Base-by-base conservation (phyloP, 2,329 filamentous ascomycete species). In the Drechslera avenae region DNA sequence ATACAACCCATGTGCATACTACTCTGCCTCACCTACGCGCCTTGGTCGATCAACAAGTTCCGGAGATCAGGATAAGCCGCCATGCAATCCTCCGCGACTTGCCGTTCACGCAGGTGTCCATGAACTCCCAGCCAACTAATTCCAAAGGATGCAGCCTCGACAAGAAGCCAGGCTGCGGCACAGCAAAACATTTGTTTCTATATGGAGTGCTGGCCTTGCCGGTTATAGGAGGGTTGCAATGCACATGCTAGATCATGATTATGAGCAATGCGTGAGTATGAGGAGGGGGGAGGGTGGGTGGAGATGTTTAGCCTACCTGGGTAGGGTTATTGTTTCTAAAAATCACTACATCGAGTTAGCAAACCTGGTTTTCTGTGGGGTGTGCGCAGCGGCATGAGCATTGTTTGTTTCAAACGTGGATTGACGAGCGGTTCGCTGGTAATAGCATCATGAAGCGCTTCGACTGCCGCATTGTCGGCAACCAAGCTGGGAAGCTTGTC, bases 271-370 rank as follows among this genome's bases (percentile, higher is more conserved):
- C 18, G 35, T 8, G 4, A 23, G 21, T 28, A 28, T 28, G 26
- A 7, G 21, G 21, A 23, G 21, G 26, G 26, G 10, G 21, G 21
- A 23, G 21, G n/a, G n/a, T n/a, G n/a, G n/a, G 21, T 23, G 21
- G 21, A 23, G 21, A 23, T n/a, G n/a, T n/a, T n/a, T n/a, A 23
- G 6, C 6, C 2, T 23, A 12, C 10, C 26, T 13, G 9, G 26
- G 10, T 28, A 13, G 3, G n/a, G n/a, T n/a, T n/a, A n/a, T 28
- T 28, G 62, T 63, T 64, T 66, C 57, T 54, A 61, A 61, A 57
- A 52, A 6, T 34, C 26, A 43, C 47, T 47, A n/a, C 16, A 59
- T 43, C 31, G 21, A 58, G 55, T 54, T 62, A 62, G 63, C 42
- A 50, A 47, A 34, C 26, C 39, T 23, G 46, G 49, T n/a, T n/a